A percentile compares a stretch with the other conserved stretches of the same genome.
phyloP scores from a whole-genome alignment of 176 grass and related monocot species.

The Themeda triandra region DNA sequence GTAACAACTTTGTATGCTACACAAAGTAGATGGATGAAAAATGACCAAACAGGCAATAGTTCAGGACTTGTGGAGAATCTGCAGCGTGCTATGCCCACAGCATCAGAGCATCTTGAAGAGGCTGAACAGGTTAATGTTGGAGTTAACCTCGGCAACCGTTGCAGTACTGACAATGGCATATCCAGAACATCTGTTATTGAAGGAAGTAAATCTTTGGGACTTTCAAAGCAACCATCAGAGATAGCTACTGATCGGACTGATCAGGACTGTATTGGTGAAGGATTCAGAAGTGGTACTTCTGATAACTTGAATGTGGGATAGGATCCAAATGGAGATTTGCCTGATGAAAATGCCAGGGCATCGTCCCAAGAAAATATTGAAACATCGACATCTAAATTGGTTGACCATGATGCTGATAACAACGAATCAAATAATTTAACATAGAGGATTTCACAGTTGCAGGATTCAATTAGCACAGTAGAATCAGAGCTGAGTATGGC shows the following conservation, averaged over 20 bases:
- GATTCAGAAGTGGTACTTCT: constrained; percentile 22
- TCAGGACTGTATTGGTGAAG: constrained; percentile 26
- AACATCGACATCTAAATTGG: constrained; percentile 25
- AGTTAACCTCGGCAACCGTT: constrained; percentile 42
- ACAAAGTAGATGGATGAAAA: constrained; percentile 51
- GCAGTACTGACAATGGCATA: constrained; percentile 28
- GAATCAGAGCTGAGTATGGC: constrained; percentile 68
- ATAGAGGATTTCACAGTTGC: constrained; percentile 69
- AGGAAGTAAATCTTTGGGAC: constrained; percentile 38
- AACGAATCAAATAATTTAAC: constrained; percentile 62
- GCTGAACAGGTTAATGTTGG: constrained; percentile 35
- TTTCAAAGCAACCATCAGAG: constrained; percentile 29
- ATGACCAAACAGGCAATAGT: constrained; percentile 41
- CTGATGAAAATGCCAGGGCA: constrained; percentile 44
- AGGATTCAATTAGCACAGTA: constrained; percentile 64
- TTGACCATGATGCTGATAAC: constrained; percentile 36
- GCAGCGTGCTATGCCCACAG: constrained; percentile 20
- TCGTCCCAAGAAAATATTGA: constrained; percentile 38
- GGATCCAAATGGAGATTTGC: constrained; percentile 37
- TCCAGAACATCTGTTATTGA: constrained; percentile 22
- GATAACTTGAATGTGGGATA: constrained; percentile 28
- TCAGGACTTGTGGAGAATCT: constrained; percentile 42
- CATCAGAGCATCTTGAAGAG: constrained; percentile 35
- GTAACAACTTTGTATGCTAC: constrained; percentile 31
- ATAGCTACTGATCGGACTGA: constrained; percentile 21